Evolutionary conservation across 352 stramenopile genomes (phyloP).

Genomic region (Phytophthora melonis): DNA sequence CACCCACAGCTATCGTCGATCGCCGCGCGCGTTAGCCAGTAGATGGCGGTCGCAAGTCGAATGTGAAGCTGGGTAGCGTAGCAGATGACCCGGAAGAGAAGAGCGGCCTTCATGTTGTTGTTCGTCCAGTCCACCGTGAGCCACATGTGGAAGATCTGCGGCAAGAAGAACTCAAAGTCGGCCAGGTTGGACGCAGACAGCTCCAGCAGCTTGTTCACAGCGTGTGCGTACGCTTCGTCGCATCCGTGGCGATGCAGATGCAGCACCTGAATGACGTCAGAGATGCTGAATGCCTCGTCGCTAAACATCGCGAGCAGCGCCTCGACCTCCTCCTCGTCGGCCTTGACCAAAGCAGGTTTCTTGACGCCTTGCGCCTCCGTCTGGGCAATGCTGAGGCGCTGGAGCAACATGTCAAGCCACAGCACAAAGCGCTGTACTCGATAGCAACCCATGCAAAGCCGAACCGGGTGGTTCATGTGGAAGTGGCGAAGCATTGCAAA

Average conservation of each 20-base stretch:
- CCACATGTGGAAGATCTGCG: conserved; percentile 88
- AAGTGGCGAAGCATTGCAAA: conserved; percentile 76
- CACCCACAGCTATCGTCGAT: conserved; percentile 85
- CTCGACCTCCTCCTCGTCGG: conserved; percentile 75
- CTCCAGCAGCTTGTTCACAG: conserved; percentile 79
- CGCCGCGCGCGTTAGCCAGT: conserved; percentile 79
- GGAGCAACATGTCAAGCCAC: conserved; percentile 74
- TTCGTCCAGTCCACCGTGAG: conserved; percentile 78
- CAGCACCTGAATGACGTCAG: conserved; percentile 84
- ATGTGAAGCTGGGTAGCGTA: conserved; percentile 81
- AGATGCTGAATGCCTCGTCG: conserved; percentile 72
- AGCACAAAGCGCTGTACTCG: conserved; percentile 76
- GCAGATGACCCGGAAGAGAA: conserved; percentile 79
- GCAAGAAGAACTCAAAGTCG: conserved; percentile 89
- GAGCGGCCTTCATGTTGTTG: conserved; percentile 79
- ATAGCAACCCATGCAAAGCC: conserved; percentile 77
- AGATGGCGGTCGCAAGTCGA: conserved; percentile 80
- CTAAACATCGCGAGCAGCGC: conserved; percentile 56
- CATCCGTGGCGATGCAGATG: conserved; percentile 82
- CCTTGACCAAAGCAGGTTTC: conserved; percentile 47
- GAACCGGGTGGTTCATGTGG: conserved; percentile 68
- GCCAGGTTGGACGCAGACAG: conserved; percentile 65
- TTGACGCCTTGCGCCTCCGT: conserved; percentile 42
- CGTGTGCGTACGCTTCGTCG: conserved; percentile 76
- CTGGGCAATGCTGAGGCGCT: conserved; percentile 66